Percentiles rank a stretch among this genome's conserved stretches.
phyloP scores from a whole-genome alignment of 345 rosid genomes.

The Linum trigynum region DNA sequence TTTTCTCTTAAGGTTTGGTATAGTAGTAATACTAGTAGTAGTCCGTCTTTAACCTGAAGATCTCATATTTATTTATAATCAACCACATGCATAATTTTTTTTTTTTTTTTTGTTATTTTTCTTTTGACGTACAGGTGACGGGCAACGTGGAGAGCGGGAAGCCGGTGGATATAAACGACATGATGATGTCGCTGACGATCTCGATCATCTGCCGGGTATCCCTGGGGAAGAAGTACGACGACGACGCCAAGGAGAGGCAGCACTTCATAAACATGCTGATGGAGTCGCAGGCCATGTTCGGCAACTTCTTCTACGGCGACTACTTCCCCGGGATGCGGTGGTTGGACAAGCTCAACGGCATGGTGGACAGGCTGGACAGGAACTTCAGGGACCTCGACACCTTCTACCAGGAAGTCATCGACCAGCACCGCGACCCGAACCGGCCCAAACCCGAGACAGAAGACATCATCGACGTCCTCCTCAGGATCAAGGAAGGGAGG shows the following conservation, averaged over 20 bases:
- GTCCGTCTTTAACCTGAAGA: no score
- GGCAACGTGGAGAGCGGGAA: no score
- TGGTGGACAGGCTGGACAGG: conserved; percentile 19
- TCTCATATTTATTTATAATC: no score
- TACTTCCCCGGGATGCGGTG: conserved; percentile 34
- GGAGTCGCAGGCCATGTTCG: conserved; percentile 20
- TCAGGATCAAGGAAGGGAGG: conserved; percentile 3
- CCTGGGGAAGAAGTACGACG: conserved; percentile 24
- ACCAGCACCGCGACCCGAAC: conserved; percentile 23
- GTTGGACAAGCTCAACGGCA: conserved; percentile 33
- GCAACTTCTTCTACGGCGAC: conserved; percentile 25
- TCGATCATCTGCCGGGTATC: conserved; percentile 26
- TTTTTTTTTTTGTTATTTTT: no score
- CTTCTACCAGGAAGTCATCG: conserved; percentile 23
- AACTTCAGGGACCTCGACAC: conserved; percentile 25
- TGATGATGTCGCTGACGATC: conserved; percentile 15
- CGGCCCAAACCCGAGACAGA: conserved; percentile 14
- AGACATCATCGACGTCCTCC: conserved; percentile 14
- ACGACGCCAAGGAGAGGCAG: conserved; percentile 2
- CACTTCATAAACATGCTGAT: conserved; percentile 17
- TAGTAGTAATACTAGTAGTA: no score
- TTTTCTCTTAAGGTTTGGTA: no score
- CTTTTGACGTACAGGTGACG: no score
- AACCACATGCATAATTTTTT: no score
- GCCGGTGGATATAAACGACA: conserved; percentile 21